Evolutionary conservation across 306 rosid species (phyloP).

Genomic region (Casuarina glauca): DNA sequence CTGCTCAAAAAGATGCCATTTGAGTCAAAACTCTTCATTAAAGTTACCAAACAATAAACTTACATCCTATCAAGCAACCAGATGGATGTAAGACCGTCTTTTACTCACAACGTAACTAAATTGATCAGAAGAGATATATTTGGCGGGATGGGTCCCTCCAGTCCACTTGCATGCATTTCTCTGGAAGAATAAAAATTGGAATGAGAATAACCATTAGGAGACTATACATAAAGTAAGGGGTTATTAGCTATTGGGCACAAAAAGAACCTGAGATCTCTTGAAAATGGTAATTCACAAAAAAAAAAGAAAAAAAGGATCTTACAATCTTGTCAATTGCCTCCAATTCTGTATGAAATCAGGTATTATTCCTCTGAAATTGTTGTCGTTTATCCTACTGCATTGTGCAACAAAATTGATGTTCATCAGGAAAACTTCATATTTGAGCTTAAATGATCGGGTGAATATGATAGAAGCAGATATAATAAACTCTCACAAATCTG

Average conservation of each 20-base stretch:
- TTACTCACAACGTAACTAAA: slow-evolving; percentile 60
- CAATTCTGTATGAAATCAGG: slow-evolving; percentile 76
- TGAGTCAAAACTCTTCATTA: slow-evolving; percentile 14
- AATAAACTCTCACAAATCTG: slow-evolving; percentile 56
- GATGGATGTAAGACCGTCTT: slow-evolving; percentile 13
- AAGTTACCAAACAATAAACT: neutral
- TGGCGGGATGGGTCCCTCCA: slow-evolving; percentile 80
- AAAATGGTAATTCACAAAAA: no score
- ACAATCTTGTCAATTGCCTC: slow-evolving; percentile 65
- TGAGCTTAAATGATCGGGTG: neutral
- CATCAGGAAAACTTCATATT: slow-evolving; percentile 5
- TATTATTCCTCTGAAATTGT: slow-evolving; percentile 61
- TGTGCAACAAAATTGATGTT: slow-evolving; percentile 19
- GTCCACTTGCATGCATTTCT: slow-evolving; percentile 87
- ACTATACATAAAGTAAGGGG: neutral
- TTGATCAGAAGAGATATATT: slow-evolving; percentile 58
- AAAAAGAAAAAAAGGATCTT: slow-evolving; percentile 27
- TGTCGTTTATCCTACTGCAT: slow-evolving; percentile 83
- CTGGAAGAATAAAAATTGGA: slow-evolving; percentile 42
- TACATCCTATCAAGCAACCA: neutral
- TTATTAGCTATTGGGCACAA: neutral
- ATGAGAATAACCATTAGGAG: slow-evolving; percentile 7
- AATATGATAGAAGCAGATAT: slow-evolving; percentile 7
- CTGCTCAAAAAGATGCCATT: slow-evolving; percentile 36
- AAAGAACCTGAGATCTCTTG: slow-evolving; percentile 11